Evolutionary conservation across 2,329 filamentous ascomycete species (phyloP), one percentile per base, ranked within the genome.

Genomic region (Dendryphion nanum): DNA sequence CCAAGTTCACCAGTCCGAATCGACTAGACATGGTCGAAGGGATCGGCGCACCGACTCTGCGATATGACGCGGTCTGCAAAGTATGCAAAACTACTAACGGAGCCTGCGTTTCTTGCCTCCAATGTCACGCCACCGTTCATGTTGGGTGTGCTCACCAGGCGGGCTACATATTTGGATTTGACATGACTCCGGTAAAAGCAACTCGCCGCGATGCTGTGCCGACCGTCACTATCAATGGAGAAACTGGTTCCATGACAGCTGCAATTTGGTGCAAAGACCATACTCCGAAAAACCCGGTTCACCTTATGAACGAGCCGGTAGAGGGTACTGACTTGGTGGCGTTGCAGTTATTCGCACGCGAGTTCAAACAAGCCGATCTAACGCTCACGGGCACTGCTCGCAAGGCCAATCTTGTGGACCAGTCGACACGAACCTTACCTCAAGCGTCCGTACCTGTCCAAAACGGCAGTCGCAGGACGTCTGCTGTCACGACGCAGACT

Each of bases 241-340:
- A 95, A 58, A 83, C 76, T 20, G 93, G 93, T 12, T 78, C 77
- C n/a, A 85, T 94, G 75, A 81, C 82, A n/a, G 86, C 93, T 2
- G 82, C 79, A 5, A 77, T 97, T 6, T 96, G 89, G 85, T 98
- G 93, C 72, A 89, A 90, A 60, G 86, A 93, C 37, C 93, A 98
- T 63, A 76, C 81, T 4, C 61, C 60, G 6, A 89, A 89, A 64
- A 81, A 79, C 1, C 75, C 79, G 26, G 73, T 94, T 6, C 87
- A 97, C 66, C 78, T 75, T 8, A 88, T 96, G 73, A 78, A 86
- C 45, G 89, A 96, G 49, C 63, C 79, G 16, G 82, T 85, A 8
- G 81, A 84, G 38, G 81, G 85, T 15, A 74, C 74, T n/a, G 82
- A 82, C n/a, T 68, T 82, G 37, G 94, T 83, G 52, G 89, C 87